phyloP scores from a whole-genome alignment of 2,329 filamentous ascomycete genomes.

The Ceratocystis cubensis region DNA sequence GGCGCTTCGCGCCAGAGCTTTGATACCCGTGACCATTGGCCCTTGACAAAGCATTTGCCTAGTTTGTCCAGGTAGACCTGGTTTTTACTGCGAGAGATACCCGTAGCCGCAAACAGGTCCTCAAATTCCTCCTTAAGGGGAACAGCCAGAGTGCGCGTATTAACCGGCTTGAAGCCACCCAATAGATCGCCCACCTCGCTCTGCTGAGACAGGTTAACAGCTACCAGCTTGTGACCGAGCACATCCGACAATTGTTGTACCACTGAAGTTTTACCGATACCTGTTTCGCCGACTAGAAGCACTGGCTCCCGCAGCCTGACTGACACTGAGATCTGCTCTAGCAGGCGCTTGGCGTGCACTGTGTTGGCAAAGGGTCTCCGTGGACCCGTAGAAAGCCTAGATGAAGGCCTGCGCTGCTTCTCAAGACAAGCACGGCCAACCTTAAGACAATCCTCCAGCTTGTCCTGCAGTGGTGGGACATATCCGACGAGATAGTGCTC shows the following conservation, averaged over 20 bases:
- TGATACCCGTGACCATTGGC: constrained; percentile 76
- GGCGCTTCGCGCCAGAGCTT: constrained; percentile 82
- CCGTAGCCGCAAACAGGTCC: constrained; percentile 70
- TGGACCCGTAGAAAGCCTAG: constrained; percentile 37
- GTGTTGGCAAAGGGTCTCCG: constrained; percentile 75
- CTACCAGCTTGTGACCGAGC: constrained; percentile 73
- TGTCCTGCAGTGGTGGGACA: constrained; percentile 56
- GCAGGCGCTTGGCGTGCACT: constrained; percentile 64
- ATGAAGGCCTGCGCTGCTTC: constrained; percentile 40
- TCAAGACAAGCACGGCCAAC: constrained; percentile 55
- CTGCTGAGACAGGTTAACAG: constrained; percentile 94
- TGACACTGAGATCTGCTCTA: constrained; percentile 79
- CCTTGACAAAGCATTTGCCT: constrained; percentile 63
- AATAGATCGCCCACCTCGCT: constrained; percentile 93
- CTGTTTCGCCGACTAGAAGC: constrained; percentile 93
- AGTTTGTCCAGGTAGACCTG: constrained; percentile 73
- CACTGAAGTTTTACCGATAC: constrained; percentile 94
- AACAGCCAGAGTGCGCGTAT: constrained; percentile 72
- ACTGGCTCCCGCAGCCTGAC: constrained; percentile 78
- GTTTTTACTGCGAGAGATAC: constrained; percentile 78
- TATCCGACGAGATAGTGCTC: constrained; percentile 65
- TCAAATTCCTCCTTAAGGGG: constrained; percentile 92
- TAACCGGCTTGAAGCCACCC: constrained; percentile 93
- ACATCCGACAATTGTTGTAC: constrained; percentile 82
- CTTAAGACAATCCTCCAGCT: constrained; percentile 39